Conservation (phyloP, 176 grass and related monocot species). For the Musa itinerans region DNA sequence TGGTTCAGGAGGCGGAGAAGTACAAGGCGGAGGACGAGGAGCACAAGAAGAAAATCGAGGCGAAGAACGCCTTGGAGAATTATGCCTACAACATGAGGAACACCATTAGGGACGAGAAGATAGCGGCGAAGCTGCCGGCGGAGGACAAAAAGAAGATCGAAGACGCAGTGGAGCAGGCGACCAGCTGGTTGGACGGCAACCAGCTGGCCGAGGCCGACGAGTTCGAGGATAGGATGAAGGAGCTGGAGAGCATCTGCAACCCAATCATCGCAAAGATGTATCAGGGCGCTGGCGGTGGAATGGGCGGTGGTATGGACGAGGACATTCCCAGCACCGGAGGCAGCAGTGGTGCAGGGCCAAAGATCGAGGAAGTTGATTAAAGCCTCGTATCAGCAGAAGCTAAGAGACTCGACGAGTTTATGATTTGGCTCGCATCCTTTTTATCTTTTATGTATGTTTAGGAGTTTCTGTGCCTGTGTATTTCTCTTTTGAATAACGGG, state of each 20-base stretch:
- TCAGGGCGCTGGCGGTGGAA: slow-evolving; percentile 35
- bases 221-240: slow-evolving; percentile 17
- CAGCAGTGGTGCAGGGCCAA: slow-evolving; percentile 41
- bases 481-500: no score
- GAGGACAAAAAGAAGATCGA: slow-evolving; percentile 15
- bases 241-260: slow-evolving; percentile 15
- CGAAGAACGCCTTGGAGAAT: slow-evolving; percentile 9
- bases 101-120: slow-evolving; percentile 11
- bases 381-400: no score
- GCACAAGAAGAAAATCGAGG: slow-evolving; percentile 15
- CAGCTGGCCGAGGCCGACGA: slow-evolving; percentile 6
- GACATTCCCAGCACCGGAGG: slow-evolving; percentile 3
- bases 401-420: not conserved
- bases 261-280: slow-evolving; percentile 17
- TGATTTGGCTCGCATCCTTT: not conserved
- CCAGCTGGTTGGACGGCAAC: slow-evolving; percentile 11
- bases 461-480: no score
- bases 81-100: slow-evolving; percentile 17
- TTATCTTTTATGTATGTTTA: not conserved
- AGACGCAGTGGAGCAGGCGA: slow-evolving; percentile 3
- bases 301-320: slow-evolving; percentile 55
- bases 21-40: slow-evolving; percentile 16
- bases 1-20: slow-evolving; percentile 16
- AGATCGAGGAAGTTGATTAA: slow-evolving; percentile 67
- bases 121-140: not conserved